phyloP scores from a whole-genome alignment of 2,329 filamentous ascomycete genomes.

The Sarocladium brachiariae region DNA sequence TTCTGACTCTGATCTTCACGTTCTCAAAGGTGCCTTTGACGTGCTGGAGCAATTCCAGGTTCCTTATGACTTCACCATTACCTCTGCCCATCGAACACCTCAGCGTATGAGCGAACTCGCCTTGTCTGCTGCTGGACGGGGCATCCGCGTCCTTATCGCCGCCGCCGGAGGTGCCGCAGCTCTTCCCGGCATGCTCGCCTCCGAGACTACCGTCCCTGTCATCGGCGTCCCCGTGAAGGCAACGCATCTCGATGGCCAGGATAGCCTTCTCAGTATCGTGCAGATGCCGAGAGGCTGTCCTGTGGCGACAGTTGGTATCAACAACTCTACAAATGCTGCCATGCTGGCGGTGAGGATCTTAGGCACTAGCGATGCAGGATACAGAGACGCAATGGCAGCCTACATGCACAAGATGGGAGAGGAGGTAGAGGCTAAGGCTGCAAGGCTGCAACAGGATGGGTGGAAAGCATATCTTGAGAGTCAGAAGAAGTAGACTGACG shows the following conservation, averaged over 20 bases:
- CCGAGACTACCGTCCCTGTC: constrained; percentile 64
- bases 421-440: constrained; percentile 59
- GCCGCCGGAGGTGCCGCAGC: constrained; percentile 70
- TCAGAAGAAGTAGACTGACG: constrained; percentile 13
- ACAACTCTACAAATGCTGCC: constrained; percentile 72
- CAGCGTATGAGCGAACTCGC: constrained; percentile 63
- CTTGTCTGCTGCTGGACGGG: constrained; percentile 52
- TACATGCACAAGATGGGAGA: constrained; percentile 58
- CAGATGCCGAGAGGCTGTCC: constrained; percentile 73
- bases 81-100: constrained; percentile 72
- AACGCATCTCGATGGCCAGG: constrained; percentile 63
- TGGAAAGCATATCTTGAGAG: constrained; percentile 46
- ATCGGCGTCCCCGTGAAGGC: constrained; percentile 74
- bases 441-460: constrained; percentile 42
- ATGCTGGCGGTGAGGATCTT: constrained; percentile 65
- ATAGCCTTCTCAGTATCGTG: constrained; percentile 66
- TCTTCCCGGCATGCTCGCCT: constrained; percentile 68
- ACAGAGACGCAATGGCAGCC: constrained; percentile 49
- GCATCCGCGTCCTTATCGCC: constrained; percentile 68
- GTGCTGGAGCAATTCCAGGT: constrained; percentile 65
- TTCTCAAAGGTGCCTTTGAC: constrained; percentile 59
- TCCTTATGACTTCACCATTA: constrained; percentile 66
- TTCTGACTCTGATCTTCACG: constrained; percentile 68
- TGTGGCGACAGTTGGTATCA: constrained; percentile 70
- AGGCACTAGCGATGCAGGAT: constrained; percentile 47